These are phyloP conservation scores for Mortierella claussenii DNA, from an alignment of 192 early-diverging fungal genomes.

Conservation along the genomic window DNA sequence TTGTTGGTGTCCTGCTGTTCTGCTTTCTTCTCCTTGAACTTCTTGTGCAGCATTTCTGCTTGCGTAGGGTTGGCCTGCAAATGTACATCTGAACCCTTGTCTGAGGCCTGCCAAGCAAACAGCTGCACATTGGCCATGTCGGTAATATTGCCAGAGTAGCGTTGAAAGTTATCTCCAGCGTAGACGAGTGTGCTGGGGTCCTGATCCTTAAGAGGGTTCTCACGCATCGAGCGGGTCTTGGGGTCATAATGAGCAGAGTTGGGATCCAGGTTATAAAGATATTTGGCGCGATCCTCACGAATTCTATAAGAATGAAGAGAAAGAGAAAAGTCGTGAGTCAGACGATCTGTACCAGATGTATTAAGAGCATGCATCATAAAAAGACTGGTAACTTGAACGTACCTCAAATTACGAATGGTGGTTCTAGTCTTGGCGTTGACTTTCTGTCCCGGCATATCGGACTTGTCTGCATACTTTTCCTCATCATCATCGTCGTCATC, in stretches of 20 bases:
- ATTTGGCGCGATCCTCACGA: slow-evolving; percentile 99
- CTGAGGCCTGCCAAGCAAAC: slow-evolving; percentile 95
- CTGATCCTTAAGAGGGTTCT: slow-evolving; percentile 85
- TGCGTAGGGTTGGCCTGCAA: slow-evolving; percentile 97
- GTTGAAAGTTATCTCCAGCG: slow-evolving; percentile 94
- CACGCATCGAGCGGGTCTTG: slow-evolving; percentile 98
- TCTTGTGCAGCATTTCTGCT: slow-evolving; percentile 88
- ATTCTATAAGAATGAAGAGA: slow-evolving; percentile 63
- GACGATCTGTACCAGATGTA: not conserved
- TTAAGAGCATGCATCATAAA: not conserved
- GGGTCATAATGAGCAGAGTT: slow-evolving; percentile 99
- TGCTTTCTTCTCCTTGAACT: slow-evolving; percentile 87
- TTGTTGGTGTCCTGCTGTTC: slow-evolving; percentile 76
- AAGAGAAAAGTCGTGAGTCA: slow-evolving; percentile 1
- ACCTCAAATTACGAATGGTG: slow-evolving; percentile 95
- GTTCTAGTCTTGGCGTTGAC: slow-evolving; percentile 90
- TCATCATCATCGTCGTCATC: slow-evolving; percentile 89
- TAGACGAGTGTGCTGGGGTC: slow-evolving; percentile 67
- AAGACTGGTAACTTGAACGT: not conserved
- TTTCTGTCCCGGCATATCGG: slow-evolving; percentile 87
- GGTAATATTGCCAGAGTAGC: slow-evolving; percentile 87
- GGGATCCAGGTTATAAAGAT: slow-evolving; percentile 93
- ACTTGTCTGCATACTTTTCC: slow-evolving; percentile 88
- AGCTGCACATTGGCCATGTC: slow-evolving; percentile 86
- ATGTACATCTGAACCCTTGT: slow-evolving; percentile 86